Base-by-base conservation (phyloP, 805 yeast species). In the Cyberlindnera mycetangii region DNA sequence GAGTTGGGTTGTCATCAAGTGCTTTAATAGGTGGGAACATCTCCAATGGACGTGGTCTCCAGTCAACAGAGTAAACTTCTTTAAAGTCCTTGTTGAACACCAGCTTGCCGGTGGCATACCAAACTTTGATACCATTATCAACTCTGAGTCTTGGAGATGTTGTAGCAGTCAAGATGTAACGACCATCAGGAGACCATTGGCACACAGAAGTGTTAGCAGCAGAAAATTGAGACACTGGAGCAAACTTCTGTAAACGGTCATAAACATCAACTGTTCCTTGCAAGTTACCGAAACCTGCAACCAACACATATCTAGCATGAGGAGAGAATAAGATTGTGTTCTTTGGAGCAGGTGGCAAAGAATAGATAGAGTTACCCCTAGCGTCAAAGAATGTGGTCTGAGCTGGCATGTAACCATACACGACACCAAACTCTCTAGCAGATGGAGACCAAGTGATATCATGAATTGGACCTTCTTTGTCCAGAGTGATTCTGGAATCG, bases 141-240 rank as follows among this genome's bases (percentile, higher is more conserved):
- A 93, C 99, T 60, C 99, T 81, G 56, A 93, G 77, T 58, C 99
- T 78, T 52, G 99, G 99, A 17, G 97, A 81, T 0, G 98, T 93
- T 5, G 98, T 95, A 16, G 99, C 98, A 14, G 98, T 92, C 65
- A 93, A 70, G 46, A 93, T 81, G 61, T 76, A 89, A 59, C 93
- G 81, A 31, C 99, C 98, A 67, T 93, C 95, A 9, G 99, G 99
- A 2, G 95, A 83, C 99, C 99, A 93, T 64, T 87, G 88, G 65
- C 97, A 92, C 36, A 85, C 95, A n/a, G 95, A 84, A 14, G 98
- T 89, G 70, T 93, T 95, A 36, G 96, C 70, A 12, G 98, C 99
- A 60, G 88, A 87, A 59, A 93, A 85, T 16, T 87, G 75, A 17
- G 89, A 74, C 42, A 93, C 78, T 64, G 87, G 86, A 44, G 74